These are phyloP conservation scores for Phytophthora citricola DNA, from an alignment of 352 stramenopile genomes.

Conservation along the genomic window DNA sequence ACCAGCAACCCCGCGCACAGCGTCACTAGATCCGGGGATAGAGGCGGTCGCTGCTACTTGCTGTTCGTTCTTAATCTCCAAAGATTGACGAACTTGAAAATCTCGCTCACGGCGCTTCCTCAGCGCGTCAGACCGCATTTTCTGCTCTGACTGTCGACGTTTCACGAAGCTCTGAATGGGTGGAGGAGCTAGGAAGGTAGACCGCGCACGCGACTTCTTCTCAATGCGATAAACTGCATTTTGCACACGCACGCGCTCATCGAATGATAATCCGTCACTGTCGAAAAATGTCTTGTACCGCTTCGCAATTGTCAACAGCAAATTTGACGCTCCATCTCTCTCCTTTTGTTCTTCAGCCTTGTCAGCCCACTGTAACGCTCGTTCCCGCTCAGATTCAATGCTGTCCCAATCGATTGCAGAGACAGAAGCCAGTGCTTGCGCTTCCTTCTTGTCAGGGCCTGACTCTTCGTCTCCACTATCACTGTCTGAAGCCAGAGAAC, in stretches of 20 bases:
- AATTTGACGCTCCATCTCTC: conserved; percentile 55
- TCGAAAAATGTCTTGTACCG: conserved; percentile 85
- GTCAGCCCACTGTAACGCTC: conserved; percentile 60
- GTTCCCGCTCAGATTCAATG: conserved; percentile 49
- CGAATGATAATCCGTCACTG: conserved; percentile 45
- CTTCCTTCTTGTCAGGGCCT: conserved; percentile 29
- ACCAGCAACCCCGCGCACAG: conserved; percentile 14
- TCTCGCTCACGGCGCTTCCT: conserved; percentile 80
- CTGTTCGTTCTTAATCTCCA: conserved; percentile 56
- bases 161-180: conserved; percentile 89
- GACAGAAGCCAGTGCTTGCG: conserved; percentile 18
- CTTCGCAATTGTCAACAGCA: conserved; percentile 70
- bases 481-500: conserved; percentile 33
- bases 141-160: conserved; percentile 78
- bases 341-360: conserved; percentile 56
- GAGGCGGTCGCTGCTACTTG: conserved; percentile 18
- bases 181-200: conserved; percentile 62
- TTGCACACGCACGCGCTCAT: conserved; percentile 71
- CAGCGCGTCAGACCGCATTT: conserved; percentile 71
- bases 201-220: conserved; percentile 49
- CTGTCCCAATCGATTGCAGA: conserved; percentile 37
- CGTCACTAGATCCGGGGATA: conserved; percentile 20
- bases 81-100: conserved; percentile 65
- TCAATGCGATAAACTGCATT: conserved; percentile 76
- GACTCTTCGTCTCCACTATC: conserved; percentile 42